These are phyloP conservation scores for Chrysanthemum lavandulifolium DNA, from an alignment of 129 eudicot species.

Conservation along the genomic window DNA sequence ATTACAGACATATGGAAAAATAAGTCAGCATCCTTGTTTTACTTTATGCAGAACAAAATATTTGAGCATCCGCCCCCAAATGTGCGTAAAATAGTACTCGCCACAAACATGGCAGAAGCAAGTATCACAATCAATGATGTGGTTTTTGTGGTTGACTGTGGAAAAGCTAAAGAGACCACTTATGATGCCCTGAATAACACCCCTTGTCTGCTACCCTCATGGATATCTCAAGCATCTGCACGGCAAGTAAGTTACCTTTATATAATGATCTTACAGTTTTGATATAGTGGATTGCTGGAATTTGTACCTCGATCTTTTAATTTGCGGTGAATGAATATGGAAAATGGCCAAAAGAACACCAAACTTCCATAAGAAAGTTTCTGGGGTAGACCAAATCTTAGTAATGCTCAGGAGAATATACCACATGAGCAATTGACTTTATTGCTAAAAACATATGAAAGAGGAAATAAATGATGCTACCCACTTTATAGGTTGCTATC, in stretches of 20 bases:
- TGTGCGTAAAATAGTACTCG: conserved; percentile 90
- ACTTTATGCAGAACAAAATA: conserved; percentile 74
- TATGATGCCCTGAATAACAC: conserved; percentile 97
- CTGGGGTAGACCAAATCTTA: background rate
- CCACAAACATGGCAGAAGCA: conserved; percentile 99
- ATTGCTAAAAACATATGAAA: background rate
- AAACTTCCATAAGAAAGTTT: background rate
- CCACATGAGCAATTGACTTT: background rate
- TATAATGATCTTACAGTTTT: background rate
- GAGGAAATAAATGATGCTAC: background rate
- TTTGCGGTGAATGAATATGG: background rate
- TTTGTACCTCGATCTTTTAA: background rate
- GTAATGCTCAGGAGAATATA: background rate
- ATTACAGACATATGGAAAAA: background rate
- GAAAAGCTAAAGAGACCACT: conserved; percentile 99
- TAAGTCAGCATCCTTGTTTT: background rate
- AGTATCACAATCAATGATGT: conserved; percentile 97
- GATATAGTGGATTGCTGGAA: background rate
- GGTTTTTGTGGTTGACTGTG: conserved; percentile 98
- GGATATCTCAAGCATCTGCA: conserved; percentile 99
- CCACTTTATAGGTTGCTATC: too few relatives aligned
- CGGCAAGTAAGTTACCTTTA: conserved; percentile 81
- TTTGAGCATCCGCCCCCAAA: conserved; percentile 90
- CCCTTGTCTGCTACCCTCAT: conserved; percentile 94
- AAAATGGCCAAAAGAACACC: background rate